Percentiles rank a stretch among this genome's conserved stretches.
Evolutionary conservation across 768 basidiomycete species (phyloP).

Genomic region (Suillus spraguei): DNA sequence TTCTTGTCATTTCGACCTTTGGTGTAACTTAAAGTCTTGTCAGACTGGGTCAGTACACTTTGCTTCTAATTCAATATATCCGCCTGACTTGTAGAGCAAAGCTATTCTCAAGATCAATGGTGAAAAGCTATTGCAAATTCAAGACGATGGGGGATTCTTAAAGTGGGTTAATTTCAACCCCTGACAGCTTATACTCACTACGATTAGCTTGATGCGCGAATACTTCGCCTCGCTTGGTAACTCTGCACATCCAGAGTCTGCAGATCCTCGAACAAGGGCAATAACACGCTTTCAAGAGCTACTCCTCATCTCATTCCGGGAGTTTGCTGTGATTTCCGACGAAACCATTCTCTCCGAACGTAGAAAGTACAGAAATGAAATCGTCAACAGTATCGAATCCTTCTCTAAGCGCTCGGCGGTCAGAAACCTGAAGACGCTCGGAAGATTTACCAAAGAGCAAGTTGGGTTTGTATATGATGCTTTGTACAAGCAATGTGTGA

Average conservation of each 20-base stretch:
- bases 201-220: conserved; percentile 82
- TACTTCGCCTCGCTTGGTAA: conserved; percentile 94
- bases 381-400: conserved; percentile 89
- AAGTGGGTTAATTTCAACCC: conserved; percentile 52
- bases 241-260: conserved; percentile 88
- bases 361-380: conserved; percentile 81
- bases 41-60: conserved; percentile 55
- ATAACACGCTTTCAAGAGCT: conserved; percentile 98
- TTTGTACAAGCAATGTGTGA: conserved; percentile 81
- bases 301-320: conserved; percentile 94
- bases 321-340: conserved; percentile 95
- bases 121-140: conserved; percentile 85
- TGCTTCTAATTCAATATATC: neutral
- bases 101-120: conserved; percentile 99
- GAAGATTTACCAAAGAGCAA: conserved; percentile 85
- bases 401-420: conserved; percentile 93
- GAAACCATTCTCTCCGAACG: conserved; percentile 91
- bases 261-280: conserved; percentile 86
- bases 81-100: conserved; percentile 33
- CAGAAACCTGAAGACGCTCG: conserved; percentile 80
- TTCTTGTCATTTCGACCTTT: conserved; percentile 6
- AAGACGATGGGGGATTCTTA: conserved; percentile 97
- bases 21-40: conserved; percentile 16
- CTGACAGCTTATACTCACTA: conserved; percentile 3
- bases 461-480: conserved; percentile 91